Base-by-base conservation (phyloP, 345 rosid genomes). In the Pistacia vera region DNA sequence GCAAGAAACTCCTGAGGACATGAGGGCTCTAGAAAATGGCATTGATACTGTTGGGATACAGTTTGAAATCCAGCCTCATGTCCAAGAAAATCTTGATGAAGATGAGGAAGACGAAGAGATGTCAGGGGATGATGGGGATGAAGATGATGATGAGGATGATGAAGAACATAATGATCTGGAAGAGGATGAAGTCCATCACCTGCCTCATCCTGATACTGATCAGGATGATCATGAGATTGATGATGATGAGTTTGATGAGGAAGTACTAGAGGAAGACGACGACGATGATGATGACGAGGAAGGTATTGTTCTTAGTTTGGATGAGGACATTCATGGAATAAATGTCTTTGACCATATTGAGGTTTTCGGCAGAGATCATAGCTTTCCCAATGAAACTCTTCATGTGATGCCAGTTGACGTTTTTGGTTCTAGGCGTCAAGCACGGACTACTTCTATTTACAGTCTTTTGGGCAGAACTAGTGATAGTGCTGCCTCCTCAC, bases 201-300 rank as follows among this genome's bases (percentile, higher is more conserved):
- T 93, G 77, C 87, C 99, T 71, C 99, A 88, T 82, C 91, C 90
- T 72, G 98, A 92, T 77, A 89, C 90, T 10, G 98, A 95, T 87
- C 98, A 93, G 81, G 99, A 95, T 84, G 99, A 93, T 78, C 97
- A 92, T 84, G 99, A 95, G 83, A 90, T 95, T 69, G 98, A 95
- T 81, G 96, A 89, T 83, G 97, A 91, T 77, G 96, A 90, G 73
- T 89, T 89, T 71, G 99, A 93, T 85, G 99, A 95, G 79, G 99
- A 95, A 83, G 89, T 93, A 72, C 69, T 90, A 83, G 99, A 92
- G 77, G 99, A 93, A 77, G 95, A 90, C 46, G 95, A 91, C 13
- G 99, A 93, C 66, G 98, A 91, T 16, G 99, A 90, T 70, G 97
- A 93, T 67, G 99, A 94, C 22, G 97, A 90, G 78, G 97, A 91